Evolutionary conservation across 2,329 filamentous ascomycete species (phyloP).

Genomic region (Apiospora hydei): DNA sequence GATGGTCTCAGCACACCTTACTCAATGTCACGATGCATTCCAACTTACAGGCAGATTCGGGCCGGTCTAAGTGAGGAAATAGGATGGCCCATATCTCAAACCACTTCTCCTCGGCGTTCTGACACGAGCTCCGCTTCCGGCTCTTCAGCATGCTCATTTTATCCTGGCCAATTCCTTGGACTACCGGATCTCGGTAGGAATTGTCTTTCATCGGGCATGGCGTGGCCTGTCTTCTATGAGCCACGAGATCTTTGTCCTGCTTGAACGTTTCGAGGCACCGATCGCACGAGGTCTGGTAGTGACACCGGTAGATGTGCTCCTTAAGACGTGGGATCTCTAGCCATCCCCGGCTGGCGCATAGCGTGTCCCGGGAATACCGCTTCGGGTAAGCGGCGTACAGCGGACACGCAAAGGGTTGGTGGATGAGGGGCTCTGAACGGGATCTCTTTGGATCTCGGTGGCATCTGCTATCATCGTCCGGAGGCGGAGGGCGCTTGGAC

Average conservation of each 20-base stretch:
- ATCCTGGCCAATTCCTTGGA: background rate
- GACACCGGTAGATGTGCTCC: constrained; percentile 19
- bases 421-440: background rate
- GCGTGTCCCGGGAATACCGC: background rate
- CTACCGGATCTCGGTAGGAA: background rate
- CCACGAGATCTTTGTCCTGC: constrained; percentile 4
- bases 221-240: background rate
- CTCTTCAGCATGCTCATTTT: constrained; percentile 12
- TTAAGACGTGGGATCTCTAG: constrained; percentile 18
- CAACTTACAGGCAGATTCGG: background rate
- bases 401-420: background rate
- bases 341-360: constrained; percentile 13
- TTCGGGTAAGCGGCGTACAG: background rate
- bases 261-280: constrained; percentile 12
- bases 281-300: background rate
- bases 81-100: constrained; percentile 19
- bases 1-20: background rate
- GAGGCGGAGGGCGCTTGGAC: background rate
- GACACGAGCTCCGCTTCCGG: background rate
- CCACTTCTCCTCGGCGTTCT: background rate
- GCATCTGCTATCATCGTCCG: background rate
- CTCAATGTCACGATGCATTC: background rate
- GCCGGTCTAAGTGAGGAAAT: background rate
- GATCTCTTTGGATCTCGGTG: background rate
- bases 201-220: background rate